Evolutionary conservation across 2,329 filamentous ascomycete species (phyloP).

Genomic region (Dactylellina leptospora): DNA sequence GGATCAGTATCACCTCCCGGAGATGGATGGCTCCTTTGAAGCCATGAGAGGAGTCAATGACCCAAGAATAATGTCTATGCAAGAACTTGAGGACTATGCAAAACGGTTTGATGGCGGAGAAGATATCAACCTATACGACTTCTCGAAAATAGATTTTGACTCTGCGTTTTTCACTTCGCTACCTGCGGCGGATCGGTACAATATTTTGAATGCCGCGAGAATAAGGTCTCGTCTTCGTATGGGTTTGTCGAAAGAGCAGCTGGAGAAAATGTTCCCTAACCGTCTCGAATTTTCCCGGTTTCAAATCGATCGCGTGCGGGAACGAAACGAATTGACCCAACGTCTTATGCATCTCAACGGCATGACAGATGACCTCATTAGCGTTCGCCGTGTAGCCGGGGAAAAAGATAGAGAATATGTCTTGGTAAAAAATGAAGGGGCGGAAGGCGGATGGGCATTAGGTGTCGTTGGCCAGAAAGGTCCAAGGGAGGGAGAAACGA

Average conservation of each 20-base stretch:
- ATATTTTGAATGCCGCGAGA: constrained; percentile 93
- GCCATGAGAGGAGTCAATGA: constrained; percentile 87
- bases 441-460: constrained; percentile 93
- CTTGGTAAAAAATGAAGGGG: constrained; percentile 91
- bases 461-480: constrained; percentile 84
- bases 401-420: constrained; percentile 95
- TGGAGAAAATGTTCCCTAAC: constrained; percentile 96
- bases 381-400: constrained; percentile 74
- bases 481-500: constrained; percentile 75
- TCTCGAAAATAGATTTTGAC: constrained; percentile 98
- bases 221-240: constrained; percentile 88
- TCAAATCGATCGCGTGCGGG: constrained; percentile 91
- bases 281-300: constrained; percentile 97
- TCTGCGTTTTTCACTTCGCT: constrained; percentile 93
- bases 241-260: constrained; percentile 94
- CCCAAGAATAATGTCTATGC: constrained; percentile 92
- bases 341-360: constrained; percentile 92
- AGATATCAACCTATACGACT: constrained; percentile 71
- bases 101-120: constrained; percentile 90
- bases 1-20: constrained; percentile 93
- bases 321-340: constrained; percentile 94
- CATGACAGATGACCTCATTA: constrained; percentile 78
- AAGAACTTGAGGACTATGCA: constrained; percentile 93
- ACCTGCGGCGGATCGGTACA: constrained; percentile 89
- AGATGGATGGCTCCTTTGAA: constrained; percentile 78